Base-by-base conservation (phyloP, 495 filamentous ascomycete species). In the Corynascus novoguineensis region DNA sequence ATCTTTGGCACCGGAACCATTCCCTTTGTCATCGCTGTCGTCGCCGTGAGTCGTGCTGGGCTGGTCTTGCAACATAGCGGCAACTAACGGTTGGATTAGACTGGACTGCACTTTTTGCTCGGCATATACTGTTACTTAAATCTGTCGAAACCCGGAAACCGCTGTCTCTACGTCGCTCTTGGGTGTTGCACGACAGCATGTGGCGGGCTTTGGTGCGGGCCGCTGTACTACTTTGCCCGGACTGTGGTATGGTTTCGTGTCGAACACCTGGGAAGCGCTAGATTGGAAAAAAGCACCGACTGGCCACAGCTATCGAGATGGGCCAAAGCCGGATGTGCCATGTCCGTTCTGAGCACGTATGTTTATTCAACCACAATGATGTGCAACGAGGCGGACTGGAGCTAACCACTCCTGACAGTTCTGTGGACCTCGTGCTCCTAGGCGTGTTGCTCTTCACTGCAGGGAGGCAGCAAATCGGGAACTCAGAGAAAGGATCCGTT, bases 201-300 rank as follows among this genome's bases (percentile, higher is more conserved):
- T 40, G 55, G 53, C 3, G 64, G 59, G 4, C 34, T 66, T 31
- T 68, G 66, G 66, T 53, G 50, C 42, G 59, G 45, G 3, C 2
- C 28, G 5, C 29, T 68, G 27, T 57, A 53, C 27, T 68, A 64
- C 49, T 66, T 66, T 19, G 52, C 58, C n/a, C n/a, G n/a, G n/a
- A n/a, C n/a, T n/a, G 22, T 50, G 40, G 22, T 38, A 38, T 19
- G 21, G 5, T 22, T 50, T 15, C 15, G 60, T 51, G 22, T 53
- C 28, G 38, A 40, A 49, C 3, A 31, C 24, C 10, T 34, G 2
- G 10, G 4, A 10, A 9, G n/a, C n/a, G 40, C 9, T 4, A 40
- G 29, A 24, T n/a, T 54, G 14, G 25, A 21, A 51, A 21, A 29
- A 7, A 47, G 17, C 10, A 34, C 61, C 10, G 27, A 45, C 3